Evolutionary conservation across 73 alveolate genomes (phyloP), one percentile per base, ranked within the genome.

Genomic region (Chromera velia): DNA sequence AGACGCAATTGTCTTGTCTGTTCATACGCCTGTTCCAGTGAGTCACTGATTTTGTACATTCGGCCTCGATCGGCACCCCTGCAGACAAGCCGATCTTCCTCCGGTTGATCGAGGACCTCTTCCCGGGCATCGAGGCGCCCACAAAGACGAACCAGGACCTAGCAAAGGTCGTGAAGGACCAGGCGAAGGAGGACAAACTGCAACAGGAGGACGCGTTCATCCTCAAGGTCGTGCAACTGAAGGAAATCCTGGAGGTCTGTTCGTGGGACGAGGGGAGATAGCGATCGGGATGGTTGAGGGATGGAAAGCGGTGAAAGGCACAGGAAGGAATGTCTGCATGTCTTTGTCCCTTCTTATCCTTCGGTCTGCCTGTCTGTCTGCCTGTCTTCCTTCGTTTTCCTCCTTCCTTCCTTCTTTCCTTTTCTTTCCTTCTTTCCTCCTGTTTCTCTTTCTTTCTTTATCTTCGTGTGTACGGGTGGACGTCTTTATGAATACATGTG

Each of bases 151-250:
- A 94, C 81, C 91, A 88, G 0, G 93, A 88, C 4, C 77, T 94
- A 28, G 88, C 87, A 65, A 92, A 87, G 82, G 82, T 90, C 70
- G 96, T 94, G 45, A 40, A 34, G 24, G 77, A 62, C 22, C 88
- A 90, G 26, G 89, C 98, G 32, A 88, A 83, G 80, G 70, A 85
- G 40, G 88, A 85, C 32, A 93, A 94, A 29, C 91, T 91, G 34
- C 93, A 93, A 79, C 90, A 97, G 9, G 99, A 97, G 88, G 98
- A 93, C 30, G 95, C 93, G 73, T 97, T 97, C 92, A 93, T 97
- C 32, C 84, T 94, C 77, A 97, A 97, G 85, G 91, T 97, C 76
- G 98, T 96, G 63, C 95, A 96, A 84, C 88, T 94, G 68, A 93
- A 93, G 66, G 99, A 96, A 90, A 96, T 95, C 55, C 76, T 87